A percentile compares a stretch with the other conserved stretches of the same genome.
Evolutionary conservation across 768 basidiomycete species (phyloP).

Genomic region (Tremella mesenterica): DNA sequence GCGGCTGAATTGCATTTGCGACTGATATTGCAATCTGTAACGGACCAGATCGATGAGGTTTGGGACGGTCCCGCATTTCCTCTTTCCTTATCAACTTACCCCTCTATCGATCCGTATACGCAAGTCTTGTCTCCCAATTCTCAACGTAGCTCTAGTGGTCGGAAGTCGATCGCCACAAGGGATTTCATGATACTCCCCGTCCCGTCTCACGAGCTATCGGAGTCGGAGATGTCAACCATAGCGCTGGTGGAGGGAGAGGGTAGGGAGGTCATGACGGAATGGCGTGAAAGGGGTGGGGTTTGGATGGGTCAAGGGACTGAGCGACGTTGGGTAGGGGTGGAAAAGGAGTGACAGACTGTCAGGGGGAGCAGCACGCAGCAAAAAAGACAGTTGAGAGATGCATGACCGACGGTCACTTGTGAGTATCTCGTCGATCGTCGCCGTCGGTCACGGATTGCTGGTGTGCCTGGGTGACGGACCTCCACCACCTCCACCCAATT

Average conservation of each 20-base stretch:
- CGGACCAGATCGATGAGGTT: slow-evolving; percentile 32
- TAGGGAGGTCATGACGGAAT: slow-evolving; percentile 11
- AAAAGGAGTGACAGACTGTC: background rate
- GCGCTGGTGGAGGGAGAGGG: slow-evolving; percentile 6
- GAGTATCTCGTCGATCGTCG: no score
- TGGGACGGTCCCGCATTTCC: slow-evolving; percentile 11
- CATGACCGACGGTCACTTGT: no score
- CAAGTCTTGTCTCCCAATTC: no score
- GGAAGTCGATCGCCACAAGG: slow-evolving; percentile 27
- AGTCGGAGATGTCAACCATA: slow-evolving; percentile 18
- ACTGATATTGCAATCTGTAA: slow-evolving; percentile 36
- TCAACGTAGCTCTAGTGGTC: no score
- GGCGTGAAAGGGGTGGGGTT: slow-evolving; percentile 23
- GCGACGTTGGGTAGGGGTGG: slow-evolving; percentile 13
- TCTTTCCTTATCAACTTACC: background rate
- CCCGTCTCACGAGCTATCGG: slow-evolving; percentile 32
- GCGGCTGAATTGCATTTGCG: slow-evolving; percentile 32
- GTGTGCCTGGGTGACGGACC: background rate
- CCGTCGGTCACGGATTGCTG: background rate
- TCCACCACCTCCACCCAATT: background rate
- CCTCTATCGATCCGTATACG: no score
- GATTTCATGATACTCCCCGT: slow-evolving; percentile 38
- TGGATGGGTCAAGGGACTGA: slow-evolving; percentile 6
- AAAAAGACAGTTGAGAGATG: background rate
- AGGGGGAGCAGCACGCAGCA: no score